Conservation (phyloP, 2,329 filamentous ascomycete genomes). For the Fusarium devonianum region DNA sequence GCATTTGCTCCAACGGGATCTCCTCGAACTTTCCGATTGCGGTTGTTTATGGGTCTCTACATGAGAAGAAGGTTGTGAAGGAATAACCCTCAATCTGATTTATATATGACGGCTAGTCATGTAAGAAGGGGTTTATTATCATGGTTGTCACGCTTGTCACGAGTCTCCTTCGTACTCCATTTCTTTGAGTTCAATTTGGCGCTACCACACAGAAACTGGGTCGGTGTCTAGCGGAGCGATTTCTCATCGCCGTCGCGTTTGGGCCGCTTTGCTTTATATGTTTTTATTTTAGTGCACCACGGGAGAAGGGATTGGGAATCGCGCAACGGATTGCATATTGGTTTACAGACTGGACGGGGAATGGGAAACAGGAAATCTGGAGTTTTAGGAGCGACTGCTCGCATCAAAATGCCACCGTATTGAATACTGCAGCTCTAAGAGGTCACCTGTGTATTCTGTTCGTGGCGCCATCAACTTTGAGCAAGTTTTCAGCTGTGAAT, state of each 20-base stretch:
- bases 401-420: slow-evolving; percentile 26
- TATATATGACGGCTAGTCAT: not conserved
- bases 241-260: slow-evolving; percentile 13
- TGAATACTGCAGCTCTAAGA: slow-evolving; percentile 2
- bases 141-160: slow-evolving; percentile 9
- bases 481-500: too few relatives aligned
- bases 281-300: slow-evolving; percentile 27
- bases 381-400: slow-evolving; percentile 31
- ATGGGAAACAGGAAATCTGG: slow-evolving; percentile 20
- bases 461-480: too few relatives aligned
- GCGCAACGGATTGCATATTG: slow-evolving; percentile 25
- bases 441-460: too few relatives aligned
- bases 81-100: slow-evolving; percentile 5
- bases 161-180: slow-evolving; percentile 1
- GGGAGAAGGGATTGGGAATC: slow-evolving; percentile 14
- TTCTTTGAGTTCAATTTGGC: slow-evolving; percentile 16
- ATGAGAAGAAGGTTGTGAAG: slow-evolving; percentile 34
- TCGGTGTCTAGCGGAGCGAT: slow-evolving; percentile 16
- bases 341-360: slow-evolving; percentile 9
- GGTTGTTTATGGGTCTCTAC: slow-evolving; percentile 62
- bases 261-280: slow-evolving; percentile 16
- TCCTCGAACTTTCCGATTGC: slow-evolving; percentile 56
- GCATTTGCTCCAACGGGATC: slow-evolving; percentile 24
- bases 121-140: not conserved
- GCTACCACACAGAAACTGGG: slow-evolving; percentile 22